Percentiles rank a stretch among this genome's conserved stretches.
phyloP scores from a whole-genome alignment of 1,284 basidiomycete genomes.

The Tilletia horrida region DNA sequence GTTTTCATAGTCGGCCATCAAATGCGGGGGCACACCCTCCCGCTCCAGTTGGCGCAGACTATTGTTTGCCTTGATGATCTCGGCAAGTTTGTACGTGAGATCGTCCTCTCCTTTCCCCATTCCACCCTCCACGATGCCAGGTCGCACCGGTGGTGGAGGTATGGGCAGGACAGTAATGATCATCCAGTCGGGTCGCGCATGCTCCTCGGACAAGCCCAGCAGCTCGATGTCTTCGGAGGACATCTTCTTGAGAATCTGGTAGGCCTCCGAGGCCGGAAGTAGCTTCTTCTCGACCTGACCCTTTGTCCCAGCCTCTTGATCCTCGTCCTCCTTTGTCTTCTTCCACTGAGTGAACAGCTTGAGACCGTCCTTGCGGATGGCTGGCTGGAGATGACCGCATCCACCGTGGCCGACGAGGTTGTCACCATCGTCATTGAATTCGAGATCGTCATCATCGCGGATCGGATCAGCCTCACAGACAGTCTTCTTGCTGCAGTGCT shows the following conservation, averaged over 20 bases:
- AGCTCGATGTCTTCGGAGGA: conserved; percentile 82
- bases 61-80: conserved; percentile 92
- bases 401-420: conserved; percentile 74
- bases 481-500: conserved; percentile 52
- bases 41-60: conserved; percentile 89
- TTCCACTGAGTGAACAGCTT: conserved; percentile 97
- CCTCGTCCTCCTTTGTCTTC: conserved; percentile 74
- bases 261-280: conserved; percentile 82
- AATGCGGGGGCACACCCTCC: conserved; percentile 93
- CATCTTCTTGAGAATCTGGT: conserved; percentile 64
- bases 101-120: conserved; percentile 96
- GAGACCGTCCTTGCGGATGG: conserved; percentile 87
- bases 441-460: conserved; percentile 50
- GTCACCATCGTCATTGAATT: conserved; percentile 37
- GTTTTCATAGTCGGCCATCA: conserved; percentile 94
- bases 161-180: conserved; percentile 96
- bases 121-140: conserved; percentile 94
- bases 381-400: conserved; percentile 88
- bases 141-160: conserved; percentile 94
- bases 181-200: conserved; percentile 99
- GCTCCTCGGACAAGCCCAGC: conserved; percentile 89
- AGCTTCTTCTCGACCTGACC: conserved; percentile 81
- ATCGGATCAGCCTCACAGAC: conserved; percentile 66
- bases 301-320: conserved; percentile 63
- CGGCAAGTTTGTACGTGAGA: conserved; percentile 95